Evolutionary conservation across 1,139 yeast genomes (phyloP).

Genomic region (Meyerozyma elateridarum): DNA sequence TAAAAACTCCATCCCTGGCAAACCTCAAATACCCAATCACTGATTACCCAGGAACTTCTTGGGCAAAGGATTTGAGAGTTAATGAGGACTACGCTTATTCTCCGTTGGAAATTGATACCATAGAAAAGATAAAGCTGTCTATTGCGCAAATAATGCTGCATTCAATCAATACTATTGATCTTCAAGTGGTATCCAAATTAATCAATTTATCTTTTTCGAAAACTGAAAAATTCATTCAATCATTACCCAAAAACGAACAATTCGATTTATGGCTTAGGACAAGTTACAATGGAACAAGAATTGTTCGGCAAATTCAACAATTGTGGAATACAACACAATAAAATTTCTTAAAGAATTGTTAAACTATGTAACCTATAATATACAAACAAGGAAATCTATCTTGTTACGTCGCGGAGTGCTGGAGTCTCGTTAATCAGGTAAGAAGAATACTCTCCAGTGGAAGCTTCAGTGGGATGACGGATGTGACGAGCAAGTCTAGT

Average conservation of each 20-base stretch:
- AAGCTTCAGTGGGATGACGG: conserved; percentile 3
- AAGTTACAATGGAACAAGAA: too few species aligned
- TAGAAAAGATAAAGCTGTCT: conserved; percentile 10
- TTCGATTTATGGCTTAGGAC: conserved; percentile 24
- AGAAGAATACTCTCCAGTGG: neutral
- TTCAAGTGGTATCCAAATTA: neutral
- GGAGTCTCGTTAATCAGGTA: neutral
- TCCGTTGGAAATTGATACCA: conserved; percentile 29
- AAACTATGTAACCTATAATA: neutral
- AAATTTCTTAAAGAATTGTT: too few species aligned
- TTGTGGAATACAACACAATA: too few species aligned
- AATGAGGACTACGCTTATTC: conserved; percentile 48
- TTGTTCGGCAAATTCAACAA: too few species aligned
- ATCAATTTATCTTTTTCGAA: neutral
- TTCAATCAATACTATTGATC: neutral
- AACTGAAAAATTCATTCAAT: conserved; percentile 11
- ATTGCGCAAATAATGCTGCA: neutral
- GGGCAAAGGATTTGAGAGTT: conserved; percentile 48
- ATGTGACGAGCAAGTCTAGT: conserved; percentile 20
- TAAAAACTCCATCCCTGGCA: conserved; percentile 46
- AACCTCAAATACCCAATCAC: conserved; percentile 38
- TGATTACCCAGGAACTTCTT: conserved; percentile 29
- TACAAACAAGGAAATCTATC: neutral
- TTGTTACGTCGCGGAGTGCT: neutral
- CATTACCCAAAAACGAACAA: conserved; percentile 21